Evolutionary conservation across 106 monocot genomes (phyloP), one percentile per base, ranked within the genome.

Genomic region (Dioscorea dumetorum): DNA sequence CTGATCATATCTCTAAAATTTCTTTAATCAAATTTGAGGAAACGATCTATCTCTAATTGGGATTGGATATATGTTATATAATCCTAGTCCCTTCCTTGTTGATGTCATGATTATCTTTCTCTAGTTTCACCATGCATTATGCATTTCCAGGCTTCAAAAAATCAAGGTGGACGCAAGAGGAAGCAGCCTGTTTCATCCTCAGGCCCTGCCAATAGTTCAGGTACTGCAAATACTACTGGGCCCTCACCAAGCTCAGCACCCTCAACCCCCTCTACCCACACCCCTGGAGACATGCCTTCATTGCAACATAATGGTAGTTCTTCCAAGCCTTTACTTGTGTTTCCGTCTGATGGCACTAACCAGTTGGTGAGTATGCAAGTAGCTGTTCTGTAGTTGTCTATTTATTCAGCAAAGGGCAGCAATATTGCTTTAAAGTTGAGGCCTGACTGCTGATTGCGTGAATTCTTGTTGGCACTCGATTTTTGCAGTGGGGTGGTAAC

Each of bases 241-340:
- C 94, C 94, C 17, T 94, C 94, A 60, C 94, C 94, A 48, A 90
- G 90, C 52, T 94, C 94, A n/a, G 94, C 90, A 60, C 94, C 94
- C 12, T 94, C 94, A 33, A 94, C 94, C 3, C 94, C 94, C 4
- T 94, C 94, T 1, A 94, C 94, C 11, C 94, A 94, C 60, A 94
- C 94, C 1, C 94, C 90, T 31, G 81, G 93, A 50, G 93, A 95
- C 75, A 81, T 94, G 85, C 79, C 90, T 41, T 78, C 82, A 49
- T 63, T 87, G 57, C 87, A 80, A 22, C 90, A 87, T 16, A 85
- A 33, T 72, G 79, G 79, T 12, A 80, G 79, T 48, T 82, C 93
- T 8, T 80, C 87, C 24, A 94, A 94, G 62, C 81, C 94, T 35
- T 63, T 87, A 66, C 69, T 84, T 41, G 70, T 84, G 72, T 94